Evolutionary conservation across 2,329 filamentous ascomycete genomes (phyloP), one percentile per base, ranked within the genome.

Genomic region (Penicillium psychrosexuale): DNA sequence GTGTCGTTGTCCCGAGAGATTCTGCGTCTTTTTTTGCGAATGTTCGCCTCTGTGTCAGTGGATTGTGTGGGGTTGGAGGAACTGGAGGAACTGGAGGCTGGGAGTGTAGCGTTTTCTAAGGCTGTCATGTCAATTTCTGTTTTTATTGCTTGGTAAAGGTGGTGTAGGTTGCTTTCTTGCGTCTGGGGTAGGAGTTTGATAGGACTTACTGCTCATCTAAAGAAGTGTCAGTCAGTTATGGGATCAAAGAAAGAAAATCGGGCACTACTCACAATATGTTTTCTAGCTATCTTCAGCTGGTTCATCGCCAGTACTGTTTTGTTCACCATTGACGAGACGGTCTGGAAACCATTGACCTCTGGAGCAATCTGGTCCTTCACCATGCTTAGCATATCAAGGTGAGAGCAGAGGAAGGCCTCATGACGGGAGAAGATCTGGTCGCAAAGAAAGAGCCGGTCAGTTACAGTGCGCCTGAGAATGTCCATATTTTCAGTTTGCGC

Each of bases 341-440:
- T 61, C 12, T 62, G 64, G 36, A 61, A 67, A 12, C 68, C 65
- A 33, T 70, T 68, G 7, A 59, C 57, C 30, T 70, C 64, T 9
- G 61, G 53, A 5, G 60, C 56, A 9, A 70, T 59, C 40, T 73
- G 69, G 7, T 59, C 57, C 45, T 69, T 67, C 2, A 77, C 63
- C 55, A 69, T 65, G 15, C 69, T 63, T 8, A 77, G 61, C 60
- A 77, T 69, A 43, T 71, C 64, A 2, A 75, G 53, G 56, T 78
- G 76, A 3, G 69, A 72, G 33, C 67, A 63, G 3, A 78, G 62
- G 28, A 75, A 59, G 2, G 61, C 68, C n/a, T 76, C 71, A 58
- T 78, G 75, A 37, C 71, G 73, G 12, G 67, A 60, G 52, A 74
- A 75, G 22, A 77, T 61, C 75, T 77, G 45, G 5, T 30, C n/a